Evolutionary conservation across 2,329 filamentous ascomycete species (phyloP).

Genomic region (Penicillium thymicola): DNA sequence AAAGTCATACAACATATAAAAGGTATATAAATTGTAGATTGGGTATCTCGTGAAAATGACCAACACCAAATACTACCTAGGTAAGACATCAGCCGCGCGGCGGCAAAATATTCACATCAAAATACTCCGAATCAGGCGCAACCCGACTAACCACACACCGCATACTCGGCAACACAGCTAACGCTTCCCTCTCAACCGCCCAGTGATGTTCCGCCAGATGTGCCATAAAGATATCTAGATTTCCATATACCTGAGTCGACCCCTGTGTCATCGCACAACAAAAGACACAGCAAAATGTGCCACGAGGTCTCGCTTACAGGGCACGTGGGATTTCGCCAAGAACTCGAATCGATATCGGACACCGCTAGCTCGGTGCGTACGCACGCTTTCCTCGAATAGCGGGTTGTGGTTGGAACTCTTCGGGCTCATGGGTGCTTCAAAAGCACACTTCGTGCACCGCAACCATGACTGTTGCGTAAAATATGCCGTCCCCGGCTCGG

Average conservation of each 20-base stretch:
- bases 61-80: neutral
- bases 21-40: no score
- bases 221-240: constrained; percentile 43
- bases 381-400: constrained; percentile 31
- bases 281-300: constrained; percentile 46
- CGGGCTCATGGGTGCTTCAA: constrained; percentile 36
- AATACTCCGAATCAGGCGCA: constrained; percentile 42
- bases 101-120: constrained; percentile 48
- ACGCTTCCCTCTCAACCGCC: constrained; percentile 19
- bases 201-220: constrained; percentile 43
- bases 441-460: constrained; percentile 43
- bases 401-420: neutral
- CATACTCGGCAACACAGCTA: constrained; percentile 35
- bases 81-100: neutral
- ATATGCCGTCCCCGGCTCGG: constrained; percentile 11
- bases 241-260: constrained; percentile 37
- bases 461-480: constrained; percentile 35
- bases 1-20: no score
- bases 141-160: constrained; percentile 43
- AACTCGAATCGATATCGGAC: constrained; percentile 48
- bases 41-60: neutral
- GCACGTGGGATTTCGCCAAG: constrained; percentile 47
- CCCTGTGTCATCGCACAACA: constrained; percentile 41
- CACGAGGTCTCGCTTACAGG: constrained; percentile 27
- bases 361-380: constrained; percentile 28